A percentile compares a stretch with the other conserved stretches of the same genome.
Conservation (phyloP, 2,329 filamentous ascomycete genomes). For the Penicillium brevicompactum region DNA sequence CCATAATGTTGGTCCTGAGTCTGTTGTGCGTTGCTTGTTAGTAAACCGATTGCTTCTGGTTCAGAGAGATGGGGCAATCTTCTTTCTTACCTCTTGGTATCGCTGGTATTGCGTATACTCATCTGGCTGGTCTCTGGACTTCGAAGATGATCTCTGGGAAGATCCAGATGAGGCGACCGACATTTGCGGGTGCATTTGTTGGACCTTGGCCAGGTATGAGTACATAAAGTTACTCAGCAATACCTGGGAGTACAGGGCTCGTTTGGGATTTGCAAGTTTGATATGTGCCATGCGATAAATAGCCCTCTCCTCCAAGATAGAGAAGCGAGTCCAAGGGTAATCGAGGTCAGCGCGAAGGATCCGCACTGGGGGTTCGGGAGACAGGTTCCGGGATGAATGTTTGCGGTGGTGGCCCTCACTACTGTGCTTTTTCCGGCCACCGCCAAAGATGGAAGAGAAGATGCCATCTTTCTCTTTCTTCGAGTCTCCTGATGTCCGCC, state of each 20-base stretch:
- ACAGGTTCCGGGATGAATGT: slow-evolving; percentile 70
- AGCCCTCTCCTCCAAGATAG: slow-evolving; percentile 90
- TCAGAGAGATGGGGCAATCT: neutral
- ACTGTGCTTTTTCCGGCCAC: slow-evolving; percentile 82
- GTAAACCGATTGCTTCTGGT: neutral
- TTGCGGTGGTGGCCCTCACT: slow-evolving; percentile 76
- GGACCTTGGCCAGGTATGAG: slow-evolving; percentile 95
- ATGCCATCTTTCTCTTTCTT: slow-evolving; percentile 93
- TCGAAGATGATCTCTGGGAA: slow-evolving; percentile 64
- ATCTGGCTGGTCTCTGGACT: slow-evolving; percentile 41
- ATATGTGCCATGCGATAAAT: slow-evolving; percentile 99
- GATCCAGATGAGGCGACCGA: slow-evolving; percentile 79
- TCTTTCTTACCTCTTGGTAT: slow-evolving; percentile 49
- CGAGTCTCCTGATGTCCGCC: slow-evolving; percentile 65
- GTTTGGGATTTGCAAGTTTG: slow-evolving; percentile 94
- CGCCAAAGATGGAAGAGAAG: slow-evolving; percentile 92
- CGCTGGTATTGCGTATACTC: slow-evolving; percentile 49
- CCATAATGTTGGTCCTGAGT: slow-evolving; percentile 36
- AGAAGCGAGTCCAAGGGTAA: slow-evolving; percentile 94
- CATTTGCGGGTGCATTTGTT: slow-evolving; percentile 97
- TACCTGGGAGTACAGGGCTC: slow-evolving; percentile 90
- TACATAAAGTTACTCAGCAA: slow-evolving; percentile 99
- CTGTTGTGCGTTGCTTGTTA: slow-evolving; percentile 13
- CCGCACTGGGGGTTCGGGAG: slow-evolving; percentile 76
- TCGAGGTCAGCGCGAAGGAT: slow-evolving; percentile 83